Evolutionary conservation across 305 asterid species (phyloP).

Genomic region (Fraxinus angustifolia): DNA sequence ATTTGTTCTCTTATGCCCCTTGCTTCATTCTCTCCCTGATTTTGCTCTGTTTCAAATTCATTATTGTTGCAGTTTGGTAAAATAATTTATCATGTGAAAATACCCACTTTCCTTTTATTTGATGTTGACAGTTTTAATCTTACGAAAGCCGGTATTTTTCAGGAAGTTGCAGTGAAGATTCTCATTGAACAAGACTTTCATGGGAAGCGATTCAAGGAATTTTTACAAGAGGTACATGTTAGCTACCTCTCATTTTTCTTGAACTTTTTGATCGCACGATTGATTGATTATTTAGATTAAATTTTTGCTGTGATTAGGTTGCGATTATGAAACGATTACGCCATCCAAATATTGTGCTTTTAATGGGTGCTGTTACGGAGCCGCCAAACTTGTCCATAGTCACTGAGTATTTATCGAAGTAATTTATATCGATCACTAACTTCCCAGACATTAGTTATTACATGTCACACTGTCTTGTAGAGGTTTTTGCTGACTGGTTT

Average conservation of each 20-base stretch:
- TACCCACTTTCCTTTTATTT: not conserved
- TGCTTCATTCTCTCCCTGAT: constrained; percentile 5
- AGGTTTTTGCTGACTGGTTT: constrained; percentile 13
- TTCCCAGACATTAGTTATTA: constrained; percentile 12
- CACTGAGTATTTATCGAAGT: constrained; percentile 92
- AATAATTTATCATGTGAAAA: constrained; percentile 13
- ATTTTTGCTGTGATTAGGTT: constrained; percentile 52
- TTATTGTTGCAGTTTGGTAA: constrained; percentile 8
- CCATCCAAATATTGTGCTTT: constrained; percentile 98
- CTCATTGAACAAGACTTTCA: constrained; percentile 94
- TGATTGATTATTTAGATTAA: constrained; percentile 18
- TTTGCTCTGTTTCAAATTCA: not conserved
- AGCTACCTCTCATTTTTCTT: constrained; percentile 7
- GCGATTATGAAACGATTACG: constrained; percentile 92
- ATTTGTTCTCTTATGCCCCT: not conserved
- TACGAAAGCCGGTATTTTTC: constrained; percentile 33
- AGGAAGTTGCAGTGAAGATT: constrained; percentile 99
- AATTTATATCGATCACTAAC: constrained; percentile 10
- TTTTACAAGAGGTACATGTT: constrained; percentile 68
- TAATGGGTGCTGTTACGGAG: constrained; percentile 98
- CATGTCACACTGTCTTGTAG: not conserved
- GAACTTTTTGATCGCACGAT: constrained; percentile 15
- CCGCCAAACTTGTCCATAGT: constrained; percentile 95
- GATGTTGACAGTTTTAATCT: constrained; percentile 20
- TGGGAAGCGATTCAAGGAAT: constrained; percentile 69